Evolutionary conservation across 1,284 basidiomycete species (phyloP), one percentile per base, ranked within the genome.

Genomic region (Pseudozyma hubeiensis): DNA sequence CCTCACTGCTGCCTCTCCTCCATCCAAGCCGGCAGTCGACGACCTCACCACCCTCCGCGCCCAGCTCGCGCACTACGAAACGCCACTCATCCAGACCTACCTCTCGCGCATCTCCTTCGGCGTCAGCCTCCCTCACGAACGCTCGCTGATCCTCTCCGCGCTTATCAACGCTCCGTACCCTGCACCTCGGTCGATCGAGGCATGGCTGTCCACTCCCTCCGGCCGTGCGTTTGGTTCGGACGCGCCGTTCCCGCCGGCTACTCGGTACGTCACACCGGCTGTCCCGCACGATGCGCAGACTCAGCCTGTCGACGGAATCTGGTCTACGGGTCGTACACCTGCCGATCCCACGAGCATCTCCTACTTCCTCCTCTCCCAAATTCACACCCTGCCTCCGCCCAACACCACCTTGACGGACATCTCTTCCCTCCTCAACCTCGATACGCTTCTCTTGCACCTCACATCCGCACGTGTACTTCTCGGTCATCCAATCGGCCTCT

Each of bases 31-130:
- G 9, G 45, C 53, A 4, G 30, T 19, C 4, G 33, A 43, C 6
- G 45, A 40, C 0, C 49, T 66, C 43, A 30, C 39, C 49, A n/a
- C 19, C 10, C 33, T 62, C 11, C 64, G 59, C 14, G 34, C 13
- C 3, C 45, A 62, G 16, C 43, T 67, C 13, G 40, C 45, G 51
- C 45, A 54, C 14, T 62, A 58, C 55, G 65, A 68, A 40, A 51
- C 59, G 1, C 54, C 65, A 19, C 50, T 68, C 52, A 43, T 68
- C n/a, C 59, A 68, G 30, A 31, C 65, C 7, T 62, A 47, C 48
- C 65, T 68, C 24, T 40, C 65, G 1, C 59, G 65, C 0, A 11
- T 37, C 11, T 45, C 51, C 3, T 49, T 68, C 17, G 24, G 31
- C n/a, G 45, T 10, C 14, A 43, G 53, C 8, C 11, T 45, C 8